Evolutionary conservation across 2,329 filamentous ascomycete species (phyloP).

Genomic region (Aspergillus quadricinctus): DNA sequence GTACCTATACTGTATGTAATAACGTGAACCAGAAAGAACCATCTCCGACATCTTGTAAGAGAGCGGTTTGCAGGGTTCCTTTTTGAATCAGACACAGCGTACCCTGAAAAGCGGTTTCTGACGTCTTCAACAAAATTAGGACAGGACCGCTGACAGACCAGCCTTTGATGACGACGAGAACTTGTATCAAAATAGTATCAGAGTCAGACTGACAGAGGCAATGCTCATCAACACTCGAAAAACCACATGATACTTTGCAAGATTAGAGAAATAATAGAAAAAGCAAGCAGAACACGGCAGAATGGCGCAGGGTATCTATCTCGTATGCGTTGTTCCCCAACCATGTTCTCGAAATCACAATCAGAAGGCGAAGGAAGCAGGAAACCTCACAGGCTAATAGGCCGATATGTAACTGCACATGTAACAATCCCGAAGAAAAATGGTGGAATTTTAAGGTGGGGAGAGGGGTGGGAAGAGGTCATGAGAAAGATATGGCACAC

Average conservation of each 20-base stretch:
- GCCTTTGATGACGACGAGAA: background rate
- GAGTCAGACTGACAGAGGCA: background rate
- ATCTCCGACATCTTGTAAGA: background rate
- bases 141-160: too few species aligned
- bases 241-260: background rate
- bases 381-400: background rate
- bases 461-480: conserved; percentile 3
- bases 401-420: background rate
- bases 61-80: background rate
- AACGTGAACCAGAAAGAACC: background rate
- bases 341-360: conserved; percentile 10
- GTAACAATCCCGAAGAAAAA: background rate
- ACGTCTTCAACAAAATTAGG: background rate
- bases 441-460: conserved; percentile 8
- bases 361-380: conserved; percentile 8
- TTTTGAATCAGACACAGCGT: background rate
- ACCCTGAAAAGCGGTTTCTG: background rate
- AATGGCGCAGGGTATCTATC: conserved; percentile 24
- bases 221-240: background rate
- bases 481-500: conserved; percentile 23
- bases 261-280: conserved; percentile 2
- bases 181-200: background rate
- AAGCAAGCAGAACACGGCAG: conserved; percentile 8
- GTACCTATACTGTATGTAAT: background rate
- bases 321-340: conserved; percentile 24